Evolutionary conservation across 1,284 basidiomycete genomes (phyloP).

Genomic region (Sparassis latifolia): DNA sequence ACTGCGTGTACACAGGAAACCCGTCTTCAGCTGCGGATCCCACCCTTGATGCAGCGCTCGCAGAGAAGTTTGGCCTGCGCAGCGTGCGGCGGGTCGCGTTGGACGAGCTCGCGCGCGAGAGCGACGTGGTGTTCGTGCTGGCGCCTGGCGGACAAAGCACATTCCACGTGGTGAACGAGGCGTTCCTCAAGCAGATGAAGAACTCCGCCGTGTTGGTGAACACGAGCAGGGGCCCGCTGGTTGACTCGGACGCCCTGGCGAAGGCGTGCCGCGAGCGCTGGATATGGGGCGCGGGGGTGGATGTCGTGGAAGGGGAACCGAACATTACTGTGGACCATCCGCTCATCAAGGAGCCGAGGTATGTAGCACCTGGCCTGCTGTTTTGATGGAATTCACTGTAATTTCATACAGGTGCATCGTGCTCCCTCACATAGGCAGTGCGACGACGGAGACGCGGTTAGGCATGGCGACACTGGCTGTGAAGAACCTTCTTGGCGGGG

Average conservation of each 20-base stretch:
- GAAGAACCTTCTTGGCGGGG: slow-evolving; percentile 55
- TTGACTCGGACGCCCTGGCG: slow-evolving; percentile 85
- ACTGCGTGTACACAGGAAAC: slow-evolving; percentile 60
- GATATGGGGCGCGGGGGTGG: slow-evolving; percentile 90
- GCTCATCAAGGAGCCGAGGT: slow-evolving; percentile 72
- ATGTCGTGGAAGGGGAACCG: slow-evolving; percentile 94
- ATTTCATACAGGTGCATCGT: slow-evolving; percentile 54
- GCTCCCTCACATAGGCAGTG: slow-evolving; percentile 88
- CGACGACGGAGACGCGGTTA: slow-evolving; percentile 77
- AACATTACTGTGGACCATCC: slow-evolving; percentile 70
- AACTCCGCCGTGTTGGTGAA: slow-evolving; percentile 76
- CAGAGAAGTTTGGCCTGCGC: slow-evolving; percentile 39
- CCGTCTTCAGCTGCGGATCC: slow-evolving; percentile 38
- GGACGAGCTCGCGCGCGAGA: slow-evolving; percentile 62
- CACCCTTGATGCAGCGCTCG: slow-evolving; percentile 48
- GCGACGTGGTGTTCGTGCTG: slow-evolving; percentile 81
- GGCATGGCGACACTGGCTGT: slow-evolving; percentile 77
- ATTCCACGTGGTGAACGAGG: slow-evolving; percentile 64
- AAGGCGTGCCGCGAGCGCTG: slow-evolving; percentile 69
- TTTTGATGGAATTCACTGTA: not conserved
- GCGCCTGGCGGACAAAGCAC: slow-evolving; percentile 76
- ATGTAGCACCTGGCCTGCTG: slow-evolving; percentile 17
- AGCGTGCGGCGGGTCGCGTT: slow-evolving; percentile 57
- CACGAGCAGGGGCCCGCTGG: slow-evolving; percentile 72
- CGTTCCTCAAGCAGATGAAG: slow-evolving; percentile 83